Percentiles rank a stretch among this genome's conserved stretches.
phyloP scores from a whole-genome alignment of 1,284 basidiomycete species.

The Cutaneotrichosporon sp. region DNA sequence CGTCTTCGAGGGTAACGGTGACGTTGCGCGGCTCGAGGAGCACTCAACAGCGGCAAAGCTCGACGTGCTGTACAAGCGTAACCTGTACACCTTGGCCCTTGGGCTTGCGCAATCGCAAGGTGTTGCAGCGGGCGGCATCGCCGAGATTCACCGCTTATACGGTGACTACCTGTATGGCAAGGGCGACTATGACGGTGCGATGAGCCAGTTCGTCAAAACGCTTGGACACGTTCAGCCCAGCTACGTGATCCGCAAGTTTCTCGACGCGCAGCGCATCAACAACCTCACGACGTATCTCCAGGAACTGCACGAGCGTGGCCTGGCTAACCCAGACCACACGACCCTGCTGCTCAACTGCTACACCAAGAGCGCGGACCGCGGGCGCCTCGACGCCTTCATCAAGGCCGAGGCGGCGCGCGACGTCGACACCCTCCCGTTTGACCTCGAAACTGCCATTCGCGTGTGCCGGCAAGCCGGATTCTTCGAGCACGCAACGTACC shows the following conservation, averaged over 20 bases:
- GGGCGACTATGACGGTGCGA: constrained; percentile 86
- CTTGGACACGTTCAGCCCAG: constrained; percentile 86
- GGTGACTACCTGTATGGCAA: constrained; percentile 89
- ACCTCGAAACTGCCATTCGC: constrained; percentile 91
- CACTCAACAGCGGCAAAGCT: constrained; percentile 73
- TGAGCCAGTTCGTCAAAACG: constrained; percentile 86
- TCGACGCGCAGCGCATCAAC: constrained; percentile 92
- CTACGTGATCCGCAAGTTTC: constrained; percentile 96
- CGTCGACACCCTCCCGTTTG: constrained; percentile 78
- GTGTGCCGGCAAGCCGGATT: constrained; percentile 96
- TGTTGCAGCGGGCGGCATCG: constrained; percentile 64
- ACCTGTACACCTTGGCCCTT: constrained; percentile 65
- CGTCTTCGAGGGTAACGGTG: constrained; percentile 68
- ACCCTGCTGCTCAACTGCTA: constrained; percentile 93
- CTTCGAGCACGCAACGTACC: constrained; percentile 88
- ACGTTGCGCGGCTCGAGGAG: constrained; percentile 68
- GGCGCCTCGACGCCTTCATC: constrained; percentile 85
- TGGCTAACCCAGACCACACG: constrained; percentile 94
- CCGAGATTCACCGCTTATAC: constrained; percentile 81
- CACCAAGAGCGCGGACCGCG: constrained; percentile 89
- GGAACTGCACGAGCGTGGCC: constrained; percentile 79
- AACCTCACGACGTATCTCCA: constrained; percentile 94
- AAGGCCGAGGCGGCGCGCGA: constrained; percentile 63
- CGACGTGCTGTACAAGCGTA: constrained; percentile 71
- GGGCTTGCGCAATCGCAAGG: constrained; percentile 67